phyloP scores from a whole-genome alignment of 495 filamentous ascomycete genomes.

The Podospora sp. region DNA sequence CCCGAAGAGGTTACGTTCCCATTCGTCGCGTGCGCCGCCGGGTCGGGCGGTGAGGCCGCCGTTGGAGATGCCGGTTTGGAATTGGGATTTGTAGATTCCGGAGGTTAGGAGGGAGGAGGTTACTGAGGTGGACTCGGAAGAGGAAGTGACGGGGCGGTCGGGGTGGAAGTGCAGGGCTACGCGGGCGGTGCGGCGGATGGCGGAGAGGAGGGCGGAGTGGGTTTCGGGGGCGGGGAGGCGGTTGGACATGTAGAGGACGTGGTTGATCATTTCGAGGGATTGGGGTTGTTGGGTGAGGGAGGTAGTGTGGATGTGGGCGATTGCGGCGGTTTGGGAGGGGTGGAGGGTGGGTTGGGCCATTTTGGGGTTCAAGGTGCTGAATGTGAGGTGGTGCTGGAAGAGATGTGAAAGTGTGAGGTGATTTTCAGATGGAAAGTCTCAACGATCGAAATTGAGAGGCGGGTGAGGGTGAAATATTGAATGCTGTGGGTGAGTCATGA shows the following conservation, averaged over 20 bases:
- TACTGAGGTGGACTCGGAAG: constrained; percentile 3
- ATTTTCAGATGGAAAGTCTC: too few relatives aligned
- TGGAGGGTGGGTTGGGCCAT: neutral
- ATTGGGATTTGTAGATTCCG: constrained; percentile 19
- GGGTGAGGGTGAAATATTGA: too few relatives aligned
- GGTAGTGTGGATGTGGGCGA: neutral
- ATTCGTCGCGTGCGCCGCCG: constrained; percentile 20
- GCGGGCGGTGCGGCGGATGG: constrained; percentile 7
- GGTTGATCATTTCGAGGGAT: constrained; percentile 8
- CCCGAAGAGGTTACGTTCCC: constrained; percentile 18
- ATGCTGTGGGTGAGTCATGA: too few relatives aligned
- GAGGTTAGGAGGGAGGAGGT: constrained; percentile 11
- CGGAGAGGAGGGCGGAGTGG: constrained; percentile 7
- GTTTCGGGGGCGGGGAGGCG: neutral
- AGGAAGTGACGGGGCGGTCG: constrained; percentile 11
- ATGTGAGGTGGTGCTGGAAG: neutral
- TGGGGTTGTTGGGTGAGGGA: neutral
- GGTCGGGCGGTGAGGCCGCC: constrained; percentile 9
- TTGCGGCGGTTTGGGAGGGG: constrained; percentile 4
- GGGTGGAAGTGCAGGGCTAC: constrained; percentile 23
- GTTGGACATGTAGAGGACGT: constrained; percentile 8
- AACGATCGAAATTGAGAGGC: too few relatives aligned
- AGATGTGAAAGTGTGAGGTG: too few relatives aligned
- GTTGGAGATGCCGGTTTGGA: constrained; percentile 22
- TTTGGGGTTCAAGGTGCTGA: neutral